Percentiles rank a stretch among this genome's conserved stretches.
Evolutionary conservation across 257 asterid genomes (phyloP).

Genomic region (Misopates orontium): DNA sequence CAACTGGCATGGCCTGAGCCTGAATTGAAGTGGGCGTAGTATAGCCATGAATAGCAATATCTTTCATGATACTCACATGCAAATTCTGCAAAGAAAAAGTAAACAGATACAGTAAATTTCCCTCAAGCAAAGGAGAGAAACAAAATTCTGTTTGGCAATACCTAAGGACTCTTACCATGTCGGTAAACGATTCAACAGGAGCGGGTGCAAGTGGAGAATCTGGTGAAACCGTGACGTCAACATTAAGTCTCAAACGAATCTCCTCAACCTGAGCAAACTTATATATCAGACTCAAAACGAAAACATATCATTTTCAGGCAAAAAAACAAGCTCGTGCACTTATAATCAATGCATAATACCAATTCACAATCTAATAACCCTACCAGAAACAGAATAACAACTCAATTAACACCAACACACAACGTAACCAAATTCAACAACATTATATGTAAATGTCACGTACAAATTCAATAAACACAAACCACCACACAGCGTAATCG

Average conservation of each 20-base stretch:
- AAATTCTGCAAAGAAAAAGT: constrained; percentile 50
- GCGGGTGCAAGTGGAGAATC: constrained; percentile 68
- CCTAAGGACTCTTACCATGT: constrained; percentile 56
- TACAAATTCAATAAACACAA: too few species aligned
- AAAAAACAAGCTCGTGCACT: background rate
- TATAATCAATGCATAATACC: too few species aligned
- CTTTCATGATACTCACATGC: constrained; percentile 69
- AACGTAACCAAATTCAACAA: background rate
- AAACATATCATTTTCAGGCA: constrained; percentile 4
- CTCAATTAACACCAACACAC: background rate
- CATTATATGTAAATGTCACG: too few species aligned
- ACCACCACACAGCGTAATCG: too few species aligned
- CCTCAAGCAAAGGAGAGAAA: constrained; percentile 5
- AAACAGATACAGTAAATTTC: constrained; percentile 1
- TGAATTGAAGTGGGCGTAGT: constrained; percentile 85
- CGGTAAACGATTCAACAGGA: constrained; percentile 76
- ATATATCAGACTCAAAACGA: constrained; percentile 20
- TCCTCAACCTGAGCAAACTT: constrained; percentile 61
- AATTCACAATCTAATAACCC: background rate
- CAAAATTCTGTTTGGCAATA: background rate
- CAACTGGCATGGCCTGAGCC: constrained; percentile 93
- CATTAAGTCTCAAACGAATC: constrained; percentile 75
- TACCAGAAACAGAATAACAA: background rate
- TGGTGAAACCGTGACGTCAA: constrained; percentile 70
- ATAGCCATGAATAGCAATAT: constrained; percentile 77